Percentiles rank a stretch among this genome's conserved stretches.
These are phyloP conservation scores for Scheffersomyces cryptocercus DNA, from an alignment of 1,139 yeast genomes.

Conservation along the genomic window DNA sequence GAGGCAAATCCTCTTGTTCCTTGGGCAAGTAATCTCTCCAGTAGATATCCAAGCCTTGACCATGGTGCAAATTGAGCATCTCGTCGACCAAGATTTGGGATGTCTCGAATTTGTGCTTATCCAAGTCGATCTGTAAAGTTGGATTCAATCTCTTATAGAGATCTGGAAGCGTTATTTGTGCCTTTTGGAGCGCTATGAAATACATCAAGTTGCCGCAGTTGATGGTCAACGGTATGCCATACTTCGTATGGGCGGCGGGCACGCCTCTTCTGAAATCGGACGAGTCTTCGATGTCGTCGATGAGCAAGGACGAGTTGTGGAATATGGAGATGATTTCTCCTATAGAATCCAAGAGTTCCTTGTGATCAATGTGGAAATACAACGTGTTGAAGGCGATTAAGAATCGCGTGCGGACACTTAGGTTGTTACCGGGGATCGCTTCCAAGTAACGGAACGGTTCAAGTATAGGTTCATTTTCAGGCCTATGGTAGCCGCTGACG, in stretches of 20 bases:
- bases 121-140: conserved; percentile 2
- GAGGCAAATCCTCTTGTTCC: conserved; percentile 48
- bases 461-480: conserved; percentile 1
- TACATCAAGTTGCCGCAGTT: conserved; percentile 84
- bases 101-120: conserved; percentile 14
- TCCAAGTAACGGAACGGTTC: conserved; percentile 16
- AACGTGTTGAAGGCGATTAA: conserved; percentile 15
- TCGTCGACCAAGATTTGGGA: conserved; percentile 60
- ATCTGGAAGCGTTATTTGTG: conserved; percentile 27
- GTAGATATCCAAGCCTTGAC: conserved; percentile 85
- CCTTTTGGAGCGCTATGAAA: conserved; percentile 63
- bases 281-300: conserved; percentile 84
- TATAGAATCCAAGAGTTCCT: conserved; percentile 6
- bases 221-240: conserved; percentile 76
- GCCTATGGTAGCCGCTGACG: background rate
- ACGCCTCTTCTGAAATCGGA: conserved; percentile 71
- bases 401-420: conserved; percentile 11
- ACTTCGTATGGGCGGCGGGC: conserved; percentile 75
- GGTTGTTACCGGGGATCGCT: conserved; percentile 14
- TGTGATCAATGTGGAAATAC: conserved; percentile 12
- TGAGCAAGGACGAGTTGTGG: conserved; percentile 16
- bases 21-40: conserved; percentile 66
- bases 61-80: conserved; percentile 76
- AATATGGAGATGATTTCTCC: conserved; percentile 12
- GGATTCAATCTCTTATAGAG: conserved; percentile 6